Base-by-base conservation (phyloP, 345 rosid genomes). In the Citrus medica region DNA sequence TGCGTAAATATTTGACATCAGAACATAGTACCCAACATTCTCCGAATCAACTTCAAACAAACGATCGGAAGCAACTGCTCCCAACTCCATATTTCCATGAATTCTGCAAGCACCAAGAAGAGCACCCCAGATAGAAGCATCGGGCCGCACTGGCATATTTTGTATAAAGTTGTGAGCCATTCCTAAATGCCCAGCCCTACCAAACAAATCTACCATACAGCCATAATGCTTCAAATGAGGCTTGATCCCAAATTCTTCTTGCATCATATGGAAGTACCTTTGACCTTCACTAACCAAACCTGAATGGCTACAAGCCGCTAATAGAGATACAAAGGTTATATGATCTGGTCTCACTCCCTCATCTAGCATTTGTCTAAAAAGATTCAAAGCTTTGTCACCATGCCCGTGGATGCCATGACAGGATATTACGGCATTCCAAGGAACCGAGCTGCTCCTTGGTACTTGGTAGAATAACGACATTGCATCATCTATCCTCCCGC, bases 221-320 rank as follows among this genome's bases (percentile, higher is more conserved):
- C 93, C 87, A 73, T 82, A 90, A 42, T 90, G 93, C 80, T 85
- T 86, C 89, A 90, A 77, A 80, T 78, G 78, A 55, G 91, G 91
- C 82, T 67, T 63, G 51, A 90, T 80, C 19, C 90, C 82, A 13
- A 82, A 85, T 56, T 81, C 80, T 53, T 66, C 82, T 75, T 82
- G 88, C 93, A 90, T 88, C 74, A 83, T 16, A 27, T 78, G 64
- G 79, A 88, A 90, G 71, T 87, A 90, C 88, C 86, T 76, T 46
- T 83, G 82, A 76, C 91, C 93, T 37, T 84, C 89, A 21, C 76
- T 82, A 63, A 90, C 83, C 76, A 90, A 58, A 59, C 91, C 91
- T 19, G 93, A 87, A 84, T 90, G 93, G 73, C 93, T 90, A 80
- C 91, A 90, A 74, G 91, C 90, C 67, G 91, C 80, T 69, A 90